phyloP scores from a whole-genome alignment of 1,284 basidiomycete species.

The Austropuccinia psidii region DNA sequence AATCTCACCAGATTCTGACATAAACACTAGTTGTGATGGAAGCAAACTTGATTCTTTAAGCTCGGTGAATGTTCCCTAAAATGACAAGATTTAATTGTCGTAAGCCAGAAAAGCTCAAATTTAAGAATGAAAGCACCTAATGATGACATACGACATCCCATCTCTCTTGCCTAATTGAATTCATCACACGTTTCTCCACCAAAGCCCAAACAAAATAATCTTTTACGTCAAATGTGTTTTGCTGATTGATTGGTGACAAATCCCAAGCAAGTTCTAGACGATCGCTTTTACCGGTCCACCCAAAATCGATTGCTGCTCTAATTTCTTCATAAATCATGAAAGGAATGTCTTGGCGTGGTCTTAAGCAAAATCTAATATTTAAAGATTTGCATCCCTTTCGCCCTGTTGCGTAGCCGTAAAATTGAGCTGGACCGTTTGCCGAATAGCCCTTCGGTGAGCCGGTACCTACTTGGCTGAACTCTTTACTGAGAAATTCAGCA shows the following conservation, averaged over 20 bases:
- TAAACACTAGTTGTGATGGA: conserved; percentile 58
- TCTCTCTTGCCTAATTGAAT: conserved; percentile 59
- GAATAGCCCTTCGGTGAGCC: conserved; percentile 42
- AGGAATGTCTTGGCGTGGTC: conserved; percentile 72
- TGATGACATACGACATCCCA: conserved; percentile 69
- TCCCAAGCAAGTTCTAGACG: conserved; percentile 63
- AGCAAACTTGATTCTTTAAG: conserved; percentile 46
- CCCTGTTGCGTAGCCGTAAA: conserved; percentile 76
- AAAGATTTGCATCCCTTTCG: conserved; percentile 65
- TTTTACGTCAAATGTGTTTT: conserved; percentile 39
- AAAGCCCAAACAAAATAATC: conserved; percentile 73
- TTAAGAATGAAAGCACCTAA: not conserved
- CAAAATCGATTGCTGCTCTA: conserved; percentile 63
- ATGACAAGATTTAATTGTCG: conserved; percentile 56
- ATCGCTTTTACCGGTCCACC: conserved; percentile 55
- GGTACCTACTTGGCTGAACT: conserved; percentile 26
- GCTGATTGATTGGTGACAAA: conserved; percentile 52
- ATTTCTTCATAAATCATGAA: conserved; percentile 59
- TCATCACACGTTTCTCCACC: conserved; percentile 67
- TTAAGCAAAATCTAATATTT: conserved; percentile 67
- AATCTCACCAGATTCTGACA: conserved; percentile 73
- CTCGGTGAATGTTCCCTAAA: conserved; percentile 60
- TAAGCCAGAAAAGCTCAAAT: conserved; percentile 22
- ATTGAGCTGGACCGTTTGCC: conserved; percentile 65
- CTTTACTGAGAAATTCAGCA: not conserved